Evolutionary conservation across 148 eudicot species (phyloP), one percentile per base, ranked within the genome.

Genomic region (Amaranthus cruentus): DNA sequence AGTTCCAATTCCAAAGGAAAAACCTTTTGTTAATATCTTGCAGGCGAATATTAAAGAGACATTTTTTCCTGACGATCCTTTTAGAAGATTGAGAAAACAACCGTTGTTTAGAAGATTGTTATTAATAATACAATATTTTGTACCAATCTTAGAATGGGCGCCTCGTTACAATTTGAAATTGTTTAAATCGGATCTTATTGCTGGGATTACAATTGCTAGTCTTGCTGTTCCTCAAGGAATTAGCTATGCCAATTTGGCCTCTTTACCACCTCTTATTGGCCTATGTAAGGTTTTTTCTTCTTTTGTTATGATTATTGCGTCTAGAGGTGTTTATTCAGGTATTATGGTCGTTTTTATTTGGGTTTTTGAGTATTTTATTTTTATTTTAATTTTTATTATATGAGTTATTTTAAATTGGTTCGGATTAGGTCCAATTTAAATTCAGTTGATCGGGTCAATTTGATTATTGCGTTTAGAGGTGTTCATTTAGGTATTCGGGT

Each of bases 151-250:
- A 4, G 88, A 85, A 57, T 89, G 94, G 94, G 91, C 86, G 13
- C 89, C 94, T 2, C 84, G 78, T 1, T 89, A 89, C 65, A 83
- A 65, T 3, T 68, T 85, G 13, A 53, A 68, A 5, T 85, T 74
- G 69, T 81, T 89, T 12, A 89, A 67, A 53, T 77, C 89, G 6
- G 91, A 89, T 77, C 55, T 89, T 9, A 69, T 89, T 1, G 83
- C 94, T 9, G 94, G 94, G 1, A 81, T 89, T 53, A 89, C 94
- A 55, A 84, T 89, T 59, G 88, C 94, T 46, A 89, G 91, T 60
- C 89, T 89, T 28, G 94, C 91, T 13, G 83, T 89, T 71, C 94
- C 91, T 60, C 94, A 89, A 70, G 94, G 94, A 14, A 89, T 89
- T 56, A 89, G 94, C 69, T 89, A 89, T 73, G 94, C 94, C 56